These are phyloP conservation scores for Eutypella sp. DNA, from an alignment of 2,329 filamentous ascomycete genomes.

Conservation along the genomic window DNA sequence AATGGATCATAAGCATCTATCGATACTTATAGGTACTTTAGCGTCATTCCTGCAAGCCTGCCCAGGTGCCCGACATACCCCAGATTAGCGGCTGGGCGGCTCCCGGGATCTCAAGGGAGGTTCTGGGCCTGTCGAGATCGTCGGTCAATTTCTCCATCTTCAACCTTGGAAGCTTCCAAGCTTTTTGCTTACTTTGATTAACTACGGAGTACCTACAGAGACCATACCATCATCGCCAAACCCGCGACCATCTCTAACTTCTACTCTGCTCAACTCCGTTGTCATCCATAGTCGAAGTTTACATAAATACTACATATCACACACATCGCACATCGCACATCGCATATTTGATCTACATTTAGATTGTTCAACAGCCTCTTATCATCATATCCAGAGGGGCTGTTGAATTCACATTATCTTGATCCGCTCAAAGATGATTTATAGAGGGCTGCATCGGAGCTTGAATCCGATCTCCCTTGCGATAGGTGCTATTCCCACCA, in stretches of 20 bases:
- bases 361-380: too few relatives aligned
- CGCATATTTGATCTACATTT: too few relatives aligned
- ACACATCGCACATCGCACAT: too few relatives aligned
- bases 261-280: too few relatives aligned
- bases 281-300: too few relatives aligned
- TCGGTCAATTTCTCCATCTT: neutral
- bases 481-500: conserved; percentile 16
- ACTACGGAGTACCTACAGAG: too few relatives aligned
- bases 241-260: too few relatives aligned
- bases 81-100: neutral
- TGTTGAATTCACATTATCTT: neutral
- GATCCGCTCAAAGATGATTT: conserved; percentile 22
- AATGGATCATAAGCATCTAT: too few relatives aligned
- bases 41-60: neutral
- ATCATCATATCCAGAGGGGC: neutral
- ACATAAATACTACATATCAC: too few relatives aligned
- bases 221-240: too few relatives aligned
- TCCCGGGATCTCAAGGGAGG: neutral
- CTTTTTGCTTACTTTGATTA: neutral
- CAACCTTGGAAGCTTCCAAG: neutral
- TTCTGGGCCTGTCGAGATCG: neutral
- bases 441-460: conserved; percentile 14
- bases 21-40: too few relatives aligned
- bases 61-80: neutral
- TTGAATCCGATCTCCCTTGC: neutral